These are phyloP conservation scores for Monosporozyma unispora DNA, from an alignment of 805 yeast genomes.

Conservation along the genomic window DNA sequence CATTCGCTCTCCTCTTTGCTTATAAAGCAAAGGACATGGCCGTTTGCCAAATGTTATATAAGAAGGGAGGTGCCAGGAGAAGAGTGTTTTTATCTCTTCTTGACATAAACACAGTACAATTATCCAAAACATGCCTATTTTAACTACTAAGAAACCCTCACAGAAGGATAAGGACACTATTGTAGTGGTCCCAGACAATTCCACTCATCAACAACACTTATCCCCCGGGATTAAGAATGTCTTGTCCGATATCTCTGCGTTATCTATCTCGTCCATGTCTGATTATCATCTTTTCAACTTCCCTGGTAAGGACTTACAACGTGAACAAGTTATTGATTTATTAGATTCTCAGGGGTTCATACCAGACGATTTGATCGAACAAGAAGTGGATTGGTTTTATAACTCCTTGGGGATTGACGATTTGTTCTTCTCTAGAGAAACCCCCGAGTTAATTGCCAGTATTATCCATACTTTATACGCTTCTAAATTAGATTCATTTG, in stretches of 20 bases:
- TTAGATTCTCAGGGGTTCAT: conserved; percentile 80
- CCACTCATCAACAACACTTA: not conserved
- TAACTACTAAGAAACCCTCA: not conserved
- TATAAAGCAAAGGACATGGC: no score
- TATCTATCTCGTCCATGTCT: conserved; percentile 36
- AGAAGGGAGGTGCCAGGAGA: no score
- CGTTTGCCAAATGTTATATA: no score
- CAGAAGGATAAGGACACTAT: not conserved
- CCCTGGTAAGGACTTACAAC: conserved; percentile 72
- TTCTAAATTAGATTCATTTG: conserved; percentile 83
- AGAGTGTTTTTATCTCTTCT: not conserved
- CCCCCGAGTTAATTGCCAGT: conserved; percentile 68
- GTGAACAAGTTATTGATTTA: conserved; percentile 70
- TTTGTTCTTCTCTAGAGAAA: conserved; percentile 79
- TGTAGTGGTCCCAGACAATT: not conserved
- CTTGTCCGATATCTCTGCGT: conserved; percentile 32
- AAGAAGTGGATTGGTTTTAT: conserved; percentile 86
- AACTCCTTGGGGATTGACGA: conserved; percentile 83
- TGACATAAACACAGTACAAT: not conserved
- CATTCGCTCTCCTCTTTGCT: no score
- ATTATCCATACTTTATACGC: conserved; percentile 86
- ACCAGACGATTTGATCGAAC: conserved; percentile 77
- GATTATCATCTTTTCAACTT: conserved; percentile 75
- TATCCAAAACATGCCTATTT: not conserved
- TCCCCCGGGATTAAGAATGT: not conserved